Base-by-base conservation (phyloP, 2,329 filamentous ascomycete species). In the Aspergillus sp. region DNA sequence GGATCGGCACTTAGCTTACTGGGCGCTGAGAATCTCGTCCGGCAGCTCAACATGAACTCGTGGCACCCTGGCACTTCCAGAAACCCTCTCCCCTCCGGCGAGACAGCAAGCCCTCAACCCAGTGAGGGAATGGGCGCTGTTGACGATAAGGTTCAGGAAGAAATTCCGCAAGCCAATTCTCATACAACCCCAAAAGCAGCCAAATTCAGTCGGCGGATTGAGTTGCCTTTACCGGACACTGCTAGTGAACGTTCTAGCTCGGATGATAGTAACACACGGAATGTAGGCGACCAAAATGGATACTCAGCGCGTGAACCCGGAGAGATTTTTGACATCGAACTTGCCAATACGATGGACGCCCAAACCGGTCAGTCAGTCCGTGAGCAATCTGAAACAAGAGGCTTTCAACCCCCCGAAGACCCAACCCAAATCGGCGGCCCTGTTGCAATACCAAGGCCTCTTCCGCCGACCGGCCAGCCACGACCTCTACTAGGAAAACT, bases 401-500 rank as follows among this genome's bases (percentile, higher is more conserved):
- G 64, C 11, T 48, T 59, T 31, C 58, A 67, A 52, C n/a, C 54
- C 7, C 48, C 52, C 9, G 37, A 56, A 11, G 61, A 63, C 7
- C 59, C 62, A 39, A 12, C 17, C 14, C 49, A 37, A n/a, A 40
- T 43, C 27, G 46, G 39, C 15, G 56, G 23, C 4, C 55, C 57
- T 49, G 51, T 39, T 41, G 52, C 27, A 51, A 58, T 56, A 45
- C 52, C 55, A 35, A 52, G 59, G 45, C 24, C 52, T 23, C 31
- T 63, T 14, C 39, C 52, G 41, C 61, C 65, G 11, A 75, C 75
- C 17, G 56, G 68, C 43, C 74, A 74, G 58, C 70, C 76, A 19
- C 69, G 69, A 21, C 71, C 70, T 61, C 63, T 76, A 3, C 80
- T 91, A 2, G 91, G 89, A 7, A 84, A 85, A 55, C 76, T 96